These are phyloP conservation scores for Funneliformis geosporum DNA, from an alignment of 192 early-diverging fungal genomes.

Conservation along the genomic window DNA sequence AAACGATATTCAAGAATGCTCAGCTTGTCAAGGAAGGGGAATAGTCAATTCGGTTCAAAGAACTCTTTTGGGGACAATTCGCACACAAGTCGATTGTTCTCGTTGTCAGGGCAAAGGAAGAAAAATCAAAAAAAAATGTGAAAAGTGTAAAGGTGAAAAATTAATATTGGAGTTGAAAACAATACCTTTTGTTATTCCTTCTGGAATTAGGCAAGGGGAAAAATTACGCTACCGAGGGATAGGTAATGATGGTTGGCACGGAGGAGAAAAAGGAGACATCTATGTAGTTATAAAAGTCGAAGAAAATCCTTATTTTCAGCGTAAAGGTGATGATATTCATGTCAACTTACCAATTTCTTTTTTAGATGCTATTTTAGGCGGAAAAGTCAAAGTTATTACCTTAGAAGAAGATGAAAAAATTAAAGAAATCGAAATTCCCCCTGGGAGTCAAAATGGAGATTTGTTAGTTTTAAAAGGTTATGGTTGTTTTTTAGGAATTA, in stretches of 20 bases:
- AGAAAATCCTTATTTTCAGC: neutral
- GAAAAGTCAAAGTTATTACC: neutral
- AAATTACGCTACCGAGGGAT: constrained; percentile 11
- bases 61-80: neutral
- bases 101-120: neutral
- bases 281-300: neutral
- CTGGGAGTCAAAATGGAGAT: constrained; percentile 8
- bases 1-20: neutral
- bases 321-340: constrained; percentile 10
- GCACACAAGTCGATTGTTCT: neutral
- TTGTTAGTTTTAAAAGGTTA: neutral
- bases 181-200: neutral
- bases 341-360: constrained; percentile 11
- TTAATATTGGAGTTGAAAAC: too few species aligned
- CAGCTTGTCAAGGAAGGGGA: neutral
- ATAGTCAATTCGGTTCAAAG: neutral
- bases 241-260: neutral
- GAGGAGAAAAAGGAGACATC: constrained; percentile 4
- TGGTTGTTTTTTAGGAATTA: constrained; percentile 3
- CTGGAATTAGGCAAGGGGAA: neutral
- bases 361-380: constrained; percentile 6
- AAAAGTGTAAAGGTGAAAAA: too few species aligned
- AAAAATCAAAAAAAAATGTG: neutral
- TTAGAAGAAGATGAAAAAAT: neutral
- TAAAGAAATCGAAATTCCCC: neutral